Evolutionary conservation across 2,329 filamentous ascomycete species (phyloP).

Genomic region (Curvularia sp.): DNA sequence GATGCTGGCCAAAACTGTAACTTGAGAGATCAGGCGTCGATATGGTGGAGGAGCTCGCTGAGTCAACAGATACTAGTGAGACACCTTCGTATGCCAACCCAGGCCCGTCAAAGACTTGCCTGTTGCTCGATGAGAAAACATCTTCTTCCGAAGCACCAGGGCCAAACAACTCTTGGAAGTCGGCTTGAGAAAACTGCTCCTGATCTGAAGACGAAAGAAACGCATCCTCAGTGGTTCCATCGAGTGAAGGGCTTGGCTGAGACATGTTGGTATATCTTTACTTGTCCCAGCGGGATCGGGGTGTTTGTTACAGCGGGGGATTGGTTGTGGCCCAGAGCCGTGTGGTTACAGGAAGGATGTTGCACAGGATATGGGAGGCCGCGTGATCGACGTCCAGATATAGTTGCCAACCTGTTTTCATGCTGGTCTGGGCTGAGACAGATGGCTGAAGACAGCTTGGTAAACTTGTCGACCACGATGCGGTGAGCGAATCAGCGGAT

Average conservation of each 20-base stretch:
- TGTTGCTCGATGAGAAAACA: constrained; percentile 15
- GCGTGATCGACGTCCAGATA: constrained; percentile 30
- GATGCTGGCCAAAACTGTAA: constrained; percentile 20
- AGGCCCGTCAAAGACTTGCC: constrained; percentile 16
- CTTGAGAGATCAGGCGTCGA: constrained; percentile 23
- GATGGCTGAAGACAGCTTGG: constrained; percentile 16
- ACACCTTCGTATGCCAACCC: constrained; percentile 11
- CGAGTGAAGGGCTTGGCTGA: constrained; percentile 25
- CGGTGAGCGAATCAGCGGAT: constrained; percentile 16
- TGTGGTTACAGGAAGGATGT: constrained; percentile 21
- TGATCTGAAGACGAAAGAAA: constrained; percentile 11
- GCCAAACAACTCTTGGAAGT: constrained; percentile 23
- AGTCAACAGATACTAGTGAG: constrained; percentile 2
- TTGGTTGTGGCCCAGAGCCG: constrained; percentile 8
- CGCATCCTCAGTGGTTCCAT: neutral
- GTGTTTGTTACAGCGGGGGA: constrained; percentile 6
- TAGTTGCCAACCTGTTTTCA: constrained; percentile 25
- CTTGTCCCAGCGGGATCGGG: constrained; percentile 1
- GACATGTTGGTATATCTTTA: constrained; percentile 24
- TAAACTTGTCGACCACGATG: constrained; percentile 14
- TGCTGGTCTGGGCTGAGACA: constrained; percentile 36
- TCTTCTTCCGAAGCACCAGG: constrained; percentile 1
- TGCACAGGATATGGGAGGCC: constrained; percentile 28
- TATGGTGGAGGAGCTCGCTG: constrained; percentile 11
- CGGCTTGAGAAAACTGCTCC: constrained; percentile 17